Conservation (phyloP, 768 basidiomycete species). For the Gelatoporia subvermispora region DNA sequence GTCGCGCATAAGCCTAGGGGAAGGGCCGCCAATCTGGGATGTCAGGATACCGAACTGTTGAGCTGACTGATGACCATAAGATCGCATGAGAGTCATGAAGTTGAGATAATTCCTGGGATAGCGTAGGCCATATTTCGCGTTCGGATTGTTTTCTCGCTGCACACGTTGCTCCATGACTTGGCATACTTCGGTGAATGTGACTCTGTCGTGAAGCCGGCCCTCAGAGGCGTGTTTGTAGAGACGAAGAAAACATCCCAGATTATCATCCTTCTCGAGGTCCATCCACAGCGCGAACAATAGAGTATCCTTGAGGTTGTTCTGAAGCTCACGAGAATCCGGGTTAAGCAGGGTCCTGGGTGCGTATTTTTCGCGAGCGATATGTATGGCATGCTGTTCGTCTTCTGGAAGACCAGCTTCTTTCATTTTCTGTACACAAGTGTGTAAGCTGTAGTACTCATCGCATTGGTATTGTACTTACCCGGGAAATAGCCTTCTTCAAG, state of each 20-base stretch:
- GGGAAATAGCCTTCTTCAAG: not conserved
- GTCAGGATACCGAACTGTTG: conserved; percentile 13
- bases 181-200: conserved; percentile 12
- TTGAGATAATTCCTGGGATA: conserved; percentile 12
- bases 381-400: conserved; percentile 3
- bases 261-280: conserved; percentile 5
- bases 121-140: conserved; percentile 14
- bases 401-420: not conserved
- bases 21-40: not conserved
- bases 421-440: not conserved
- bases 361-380: conserved; percentile 2
- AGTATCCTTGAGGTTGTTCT: conserved; percentile 10
- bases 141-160: not conserved
- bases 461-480: too few species aligned
- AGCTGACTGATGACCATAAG: conserved; percentile 12
- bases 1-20: conserved; percentile 5
- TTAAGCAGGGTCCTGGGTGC: not conserved
- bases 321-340: conserved; percentile 6
- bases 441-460: not conserved
- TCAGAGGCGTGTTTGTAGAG: conserved; percentile 10
- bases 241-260: conserved; percentile 11
- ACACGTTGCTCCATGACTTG: conserved; percentile 9
- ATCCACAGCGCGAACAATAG: conserved; percentile 10
- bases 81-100: conserved; percentile 15
- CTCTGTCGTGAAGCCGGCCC: conserved; percentile 10